Percentiles rank a stretch among this genome's conserved stretches.
phyloP scores from a whole-genome alignment of 768 basidiomycete genomes.

The Lanmaoa rubissima region DNA sequence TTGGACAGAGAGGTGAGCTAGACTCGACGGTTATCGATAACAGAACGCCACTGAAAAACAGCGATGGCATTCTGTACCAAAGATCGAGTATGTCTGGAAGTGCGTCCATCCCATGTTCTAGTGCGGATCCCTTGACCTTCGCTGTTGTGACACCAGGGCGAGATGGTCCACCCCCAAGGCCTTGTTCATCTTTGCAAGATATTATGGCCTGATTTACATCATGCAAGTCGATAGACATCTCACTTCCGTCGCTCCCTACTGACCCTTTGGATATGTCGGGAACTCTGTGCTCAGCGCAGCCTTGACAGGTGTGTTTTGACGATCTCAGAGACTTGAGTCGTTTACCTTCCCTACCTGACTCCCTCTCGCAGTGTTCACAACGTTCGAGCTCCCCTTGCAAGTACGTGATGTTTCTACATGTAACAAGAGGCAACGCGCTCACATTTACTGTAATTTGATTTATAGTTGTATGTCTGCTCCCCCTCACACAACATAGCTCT shows the following conservation, averaged over 20 bases:
- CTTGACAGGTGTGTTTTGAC: not conserved
- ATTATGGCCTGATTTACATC: not conserved
- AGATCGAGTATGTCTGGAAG: slow-evolving; percentile 6
- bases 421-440: not conserved
- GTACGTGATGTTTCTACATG: not conserved
- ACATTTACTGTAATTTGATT: not conserved
- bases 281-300: not conserved
- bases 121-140: not conserved
- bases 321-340: no score
- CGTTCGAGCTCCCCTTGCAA: not conserved
- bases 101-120: not conserved
- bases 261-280: not conserved
- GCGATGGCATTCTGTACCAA: not conserved
- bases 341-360: not conserved
- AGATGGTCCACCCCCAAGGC: not conserved
- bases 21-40: not conserved
- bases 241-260: not conserved
- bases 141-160: not conserved
- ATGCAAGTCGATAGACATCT: not conserved
- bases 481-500: not conserved
- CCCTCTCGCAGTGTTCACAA: not conserved
- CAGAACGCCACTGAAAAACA: not conserved
- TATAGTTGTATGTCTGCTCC: not conserved
- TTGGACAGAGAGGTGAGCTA: slow-evolving; percentile 6
- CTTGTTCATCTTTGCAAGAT: slow-evolving; percentile 7